Conservation (phyloP, 257 asterid species). For the Rehmannia glutinosa region DNA sequence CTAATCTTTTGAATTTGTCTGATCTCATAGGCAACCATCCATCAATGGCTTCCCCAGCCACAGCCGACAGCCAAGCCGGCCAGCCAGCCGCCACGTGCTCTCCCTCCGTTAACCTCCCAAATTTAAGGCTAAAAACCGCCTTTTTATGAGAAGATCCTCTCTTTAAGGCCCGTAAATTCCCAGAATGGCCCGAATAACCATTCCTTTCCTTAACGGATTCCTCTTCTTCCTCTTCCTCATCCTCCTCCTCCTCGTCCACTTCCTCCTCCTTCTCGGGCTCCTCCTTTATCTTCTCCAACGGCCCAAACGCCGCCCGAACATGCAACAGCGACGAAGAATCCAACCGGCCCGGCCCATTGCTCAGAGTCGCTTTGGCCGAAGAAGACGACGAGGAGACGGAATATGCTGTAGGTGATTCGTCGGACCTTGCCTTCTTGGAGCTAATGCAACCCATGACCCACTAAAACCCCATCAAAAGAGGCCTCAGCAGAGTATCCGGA, state of each 20-base stretch:
- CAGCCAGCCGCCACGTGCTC: conserved; percentile 82
- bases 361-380: conserved; percentile 10
- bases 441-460: conserved; percentile 95
- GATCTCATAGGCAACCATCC: conserved; percentile 83
- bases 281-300: conserved; percentile 80
- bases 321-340: conserved; percentile 29
- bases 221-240: conserved; percentile 34
- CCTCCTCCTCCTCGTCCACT: conserved; percentile 38
- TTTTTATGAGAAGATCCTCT: conserved; percentile 36
- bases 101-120: conserved; percentile 68
- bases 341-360: conserved; percentile 18
- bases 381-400: conserved; percentile 19
- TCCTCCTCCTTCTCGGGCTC: conserved; percentile 65
- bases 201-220: conserved; percentile 10
- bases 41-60: conserved; percentile 85
- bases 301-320: conserved; percentile 33
- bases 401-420: conserved; percentile 25
- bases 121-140: conserved; percentile 57
- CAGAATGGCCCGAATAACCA: conserved; percentile 16
- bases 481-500: conserved; percentile 20
- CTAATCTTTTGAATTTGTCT: conserved; percentile 70
- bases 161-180: conserved; percentile 29
- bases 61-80: conserved; percentile 93
- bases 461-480: conserved; percentile 73
- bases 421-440: conserved; percentile 58